Evolutionary conservation across 805 yeast genomes (phyloP).

Genomic region (Candida alai): DNA sequence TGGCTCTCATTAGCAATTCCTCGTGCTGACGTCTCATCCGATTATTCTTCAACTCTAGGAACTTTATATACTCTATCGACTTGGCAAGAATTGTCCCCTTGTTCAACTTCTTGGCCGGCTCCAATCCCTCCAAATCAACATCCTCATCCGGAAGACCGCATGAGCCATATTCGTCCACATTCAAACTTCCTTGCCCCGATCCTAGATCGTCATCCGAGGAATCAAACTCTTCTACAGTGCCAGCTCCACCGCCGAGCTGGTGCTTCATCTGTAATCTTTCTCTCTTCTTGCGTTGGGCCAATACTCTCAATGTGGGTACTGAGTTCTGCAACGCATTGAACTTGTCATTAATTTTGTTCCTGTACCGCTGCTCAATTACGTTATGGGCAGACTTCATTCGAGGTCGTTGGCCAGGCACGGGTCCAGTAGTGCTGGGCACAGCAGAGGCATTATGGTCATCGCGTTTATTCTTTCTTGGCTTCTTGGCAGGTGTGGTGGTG

Average conservation of each 20-base stretch:
- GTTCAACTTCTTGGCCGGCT: conserved; percentile 71
- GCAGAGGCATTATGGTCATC: background rate
- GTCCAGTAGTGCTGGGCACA: background rate
- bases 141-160: conserved; percentile 7
- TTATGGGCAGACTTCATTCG: conserved; percentile 35
- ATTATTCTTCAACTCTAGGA: conserved; percentile 59
- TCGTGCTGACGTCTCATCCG: conserved; percentile 50
- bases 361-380: conserved; percentile 40
- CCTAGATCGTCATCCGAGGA: conserved; percentile 11
- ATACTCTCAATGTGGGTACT: conserved; percentile 37
- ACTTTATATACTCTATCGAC: conserved; percentile 76
- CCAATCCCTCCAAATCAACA: conserved; percentile 62
- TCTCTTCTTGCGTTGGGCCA: conserved; percentile 20
- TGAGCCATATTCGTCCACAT: background rate
- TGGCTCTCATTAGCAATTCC: conserved; percentile 38
- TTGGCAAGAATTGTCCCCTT: conserved; percentile 76
- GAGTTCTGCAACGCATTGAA: conserved; percentile 34
- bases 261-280: conserved; percentile 10
- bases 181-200: too few species aligned
- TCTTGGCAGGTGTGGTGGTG: too few species aligned
- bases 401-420: conserved; percentile 12
- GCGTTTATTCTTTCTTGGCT: background rate
- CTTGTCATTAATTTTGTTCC: conserved; percentile 41
- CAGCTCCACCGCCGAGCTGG: conserved; percentile 6
- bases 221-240: conserved; percentile 13